These are phyloP conservation scores for Hyparrhenia diplandra DNA, from an alignment of 176 grass and related monocot genomes.

Conservation along the genomic window DNA sequence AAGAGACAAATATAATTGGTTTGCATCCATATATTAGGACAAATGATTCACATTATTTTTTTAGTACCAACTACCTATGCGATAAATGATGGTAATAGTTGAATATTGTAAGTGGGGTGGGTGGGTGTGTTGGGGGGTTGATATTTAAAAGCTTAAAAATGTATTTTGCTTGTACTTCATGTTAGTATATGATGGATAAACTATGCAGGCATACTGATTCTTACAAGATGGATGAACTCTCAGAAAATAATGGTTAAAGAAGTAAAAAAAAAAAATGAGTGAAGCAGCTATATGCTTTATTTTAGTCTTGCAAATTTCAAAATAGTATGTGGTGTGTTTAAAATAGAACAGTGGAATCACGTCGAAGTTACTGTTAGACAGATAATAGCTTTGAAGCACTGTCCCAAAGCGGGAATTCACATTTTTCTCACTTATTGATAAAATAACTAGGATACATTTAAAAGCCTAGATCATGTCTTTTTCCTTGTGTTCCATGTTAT, in stretches of 20 bases:
- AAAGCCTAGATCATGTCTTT: background rate
- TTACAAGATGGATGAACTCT: slow-evolving; percentile 66
- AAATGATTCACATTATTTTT: background rate
- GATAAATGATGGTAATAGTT: background rate
- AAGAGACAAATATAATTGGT: background rate
- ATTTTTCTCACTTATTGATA: slow-evolving; percentile 3
- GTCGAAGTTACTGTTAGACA: background rate
- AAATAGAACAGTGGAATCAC: background rate
- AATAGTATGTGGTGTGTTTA: background rate
- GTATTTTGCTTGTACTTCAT: slow-evolving; percentile 1
- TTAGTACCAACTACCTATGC: background rate
- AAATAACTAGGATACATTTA: background rate
- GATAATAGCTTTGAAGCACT: background rate
- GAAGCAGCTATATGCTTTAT: slow-evolving; percentile 48
- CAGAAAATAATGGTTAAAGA: slow-evolving; percentile 64
- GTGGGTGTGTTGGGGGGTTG: no score
- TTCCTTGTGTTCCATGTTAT: slow-evolving; percentile 11
- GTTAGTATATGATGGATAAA: slow-evolving; percentile 12
- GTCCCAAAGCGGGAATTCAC: background rate
- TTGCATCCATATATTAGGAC: no score
- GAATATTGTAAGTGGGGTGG: background rate
- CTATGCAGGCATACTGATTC: slow-evolving; percentile 45
- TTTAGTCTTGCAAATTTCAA: background rate
- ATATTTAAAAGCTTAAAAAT: background rate
- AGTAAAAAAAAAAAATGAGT: slow-evolving; percentile 55